phyloP scores from a whole-genome alignment of 116 monocot species.

The Zostera marina region DNA sequence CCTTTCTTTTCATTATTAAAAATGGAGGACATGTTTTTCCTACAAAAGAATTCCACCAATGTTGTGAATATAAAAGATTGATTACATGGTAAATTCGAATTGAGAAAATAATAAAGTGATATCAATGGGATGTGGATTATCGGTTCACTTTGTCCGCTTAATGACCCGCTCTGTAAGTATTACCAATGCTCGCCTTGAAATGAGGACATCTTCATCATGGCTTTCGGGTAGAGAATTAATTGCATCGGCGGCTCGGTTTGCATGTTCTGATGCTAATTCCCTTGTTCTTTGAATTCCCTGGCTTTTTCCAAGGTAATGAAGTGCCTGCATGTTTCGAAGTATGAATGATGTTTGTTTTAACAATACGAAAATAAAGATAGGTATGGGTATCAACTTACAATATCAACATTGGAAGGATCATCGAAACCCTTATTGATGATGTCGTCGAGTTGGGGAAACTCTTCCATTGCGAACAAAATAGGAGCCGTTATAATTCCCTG shows the following conservation, averaged over 20 bases:
- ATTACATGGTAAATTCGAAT: too few relatives aligned
- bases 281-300: conserved; percentile 58
- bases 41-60: too few relatives aligned
- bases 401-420: conserved; percentile 42
- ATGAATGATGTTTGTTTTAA: background rate
- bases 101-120: too few relatives aligned
- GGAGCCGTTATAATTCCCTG: conserved; percentile 77
- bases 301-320: conserved; percentile 56
- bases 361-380: background rate
- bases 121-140: too few relatives aligned
- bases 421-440: conserved; percentile 51
- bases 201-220: conserved; percentile 33
- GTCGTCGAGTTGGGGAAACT: conserved; percentile 44
- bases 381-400: conserved; percentile 18
- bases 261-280: conserved; percentile 61
- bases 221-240: conserved; percentile 66
- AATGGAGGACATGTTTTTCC: too few relatives aligned
- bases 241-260: conserved; percentile 42
- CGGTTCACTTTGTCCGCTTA: conserved; percentile 52
- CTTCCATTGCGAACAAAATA: conserved; percentile 69
- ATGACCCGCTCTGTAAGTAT: conserved; percentile 48
- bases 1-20: too few relatives aligned
- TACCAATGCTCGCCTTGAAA: conserved; percentile 59
- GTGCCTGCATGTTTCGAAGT: conserved; percentile 27
- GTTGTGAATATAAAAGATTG: too few relatives aligned